Percentiles rank a stretch among this genome's conserved stretches.
Conservation (phyloP, 2,329 filamentous ascomycete species). For the Parafenestella ontariensis region DNA sequence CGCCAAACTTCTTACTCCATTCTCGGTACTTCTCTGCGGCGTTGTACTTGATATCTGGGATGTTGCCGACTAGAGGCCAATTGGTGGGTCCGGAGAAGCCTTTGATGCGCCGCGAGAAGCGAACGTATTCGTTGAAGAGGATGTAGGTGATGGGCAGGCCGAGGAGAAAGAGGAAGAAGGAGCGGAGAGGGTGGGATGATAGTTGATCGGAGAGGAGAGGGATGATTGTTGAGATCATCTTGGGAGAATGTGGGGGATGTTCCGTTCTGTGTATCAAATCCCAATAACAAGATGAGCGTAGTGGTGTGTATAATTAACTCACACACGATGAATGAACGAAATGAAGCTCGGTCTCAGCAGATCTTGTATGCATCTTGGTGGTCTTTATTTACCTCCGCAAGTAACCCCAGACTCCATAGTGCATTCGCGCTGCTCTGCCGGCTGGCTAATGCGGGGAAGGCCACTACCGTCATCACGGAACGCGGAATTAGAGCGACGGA, state of each 20-base stretch:
- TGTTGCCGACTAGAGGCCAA: constrained; percentile 52
- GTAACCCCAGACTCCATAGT: background rate
- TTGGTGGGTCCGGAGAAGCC: constrained; percentile 50
- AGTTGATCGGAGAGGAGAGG: constrained; percentile 32
- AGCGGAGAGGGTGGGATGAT: constrained; percentile 33
- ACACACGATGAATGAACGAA: background rate
- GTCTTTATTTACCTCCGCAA: background rate
- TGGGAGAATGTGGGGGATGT: too few relatives aligned
- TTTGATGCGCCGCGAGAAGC: constrained; percentile 45
- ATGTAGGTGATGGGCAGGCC: constrained; percentile 45
- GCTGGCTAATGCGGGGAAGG: constrained; percentile 24
- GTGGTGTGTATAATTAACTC: too few relatives aligned
- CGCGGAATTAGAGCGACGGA: constrained; percentile 25
- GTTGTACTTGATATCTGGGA: constrained; percentile 52
- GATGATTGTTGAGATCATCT: constrained; percentile 40
- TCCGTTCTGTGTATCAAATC: background rate
- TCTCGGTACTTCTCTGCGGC: constrained; percentile 53
- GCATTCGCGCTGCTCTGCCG: background rate
- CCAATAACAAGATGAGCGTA: too few relatives aligned
- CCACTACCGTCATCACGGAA: background rate
- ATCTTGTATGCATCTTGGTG: background rate
- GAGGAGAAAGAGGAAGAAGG: constrained; percentile 28
- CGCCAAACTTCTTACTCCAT: constrained; percentile 52
- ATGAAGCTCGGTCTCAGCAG: too few relatives aligned
- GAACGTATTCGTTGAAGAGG: constrained; percentile 46